Percentiles rank a stretch among this genome's conserved stretches.
Conservation (phyloP, 331 rosid genomes). For the Quercus tomentella region DNA sequence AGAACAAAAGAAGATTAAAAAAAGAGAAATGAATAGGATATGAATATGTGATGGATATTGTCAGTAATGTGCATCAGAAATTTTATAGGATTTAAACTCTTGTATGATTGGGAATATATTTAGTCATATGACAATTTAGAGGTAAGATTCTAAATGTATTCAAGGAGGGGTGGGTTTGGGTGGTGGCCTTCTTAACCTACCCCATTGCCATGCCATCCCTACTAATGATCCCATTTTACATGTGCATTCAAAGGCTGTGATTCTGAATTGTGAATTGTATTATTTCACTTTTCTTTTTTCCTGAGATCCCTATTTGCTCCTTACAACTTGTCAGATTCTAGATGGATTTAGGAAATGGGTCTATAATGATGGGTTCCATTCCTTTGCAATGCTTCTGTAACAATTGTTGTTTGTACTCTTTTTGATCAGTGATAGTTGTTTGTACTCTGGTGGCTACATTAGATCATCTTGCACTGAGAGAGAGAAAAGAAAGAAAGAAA, state of each 20-base stretch:
- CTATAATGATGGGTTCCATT: background rate
- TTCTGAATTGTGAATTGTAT: background rate
- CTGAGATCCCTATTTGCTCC: background rate
- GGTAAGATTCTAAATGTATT: too few relatives aligned
- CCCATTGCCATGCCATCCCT: too few relatives aligned
- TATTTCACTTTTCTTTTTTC: background rate
- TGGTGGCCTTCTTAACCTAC: background rate
- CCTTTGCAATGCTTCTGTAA: background rate
- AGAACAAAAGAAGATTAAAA: too few relatives aligned
- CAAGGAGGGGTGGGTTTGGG: too few relatives aligned
- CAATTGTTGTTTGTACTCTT: background rate
- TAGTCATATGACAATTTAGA: too few relatives aligned
- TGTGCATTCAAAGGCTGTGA: background rate
- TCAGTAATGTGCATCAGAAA: too few relatives aligned
- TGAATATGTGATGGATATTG: too few relatives aligned
- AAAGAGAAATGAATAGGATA: too few relatives aligned
- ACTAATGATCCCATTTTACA: background rate
- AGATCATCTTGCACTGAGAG: too few relatives aligned
- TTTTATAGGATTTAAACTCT: too few relatives aligned
- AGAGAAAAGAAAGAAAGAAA: too few relatives aligned
- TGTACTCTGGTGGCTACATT: background rate
- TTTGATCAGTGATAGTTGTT: background rate
- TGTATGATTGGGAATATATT: too few relatives aligned
- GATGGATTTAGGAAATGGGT: background rate
- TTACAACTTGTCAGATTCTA: background rate